phyloP scores from a whole-genome alignment of 2,329 filamentous ascomycete genomes.

The Sphaerulina populicola region DNA sequence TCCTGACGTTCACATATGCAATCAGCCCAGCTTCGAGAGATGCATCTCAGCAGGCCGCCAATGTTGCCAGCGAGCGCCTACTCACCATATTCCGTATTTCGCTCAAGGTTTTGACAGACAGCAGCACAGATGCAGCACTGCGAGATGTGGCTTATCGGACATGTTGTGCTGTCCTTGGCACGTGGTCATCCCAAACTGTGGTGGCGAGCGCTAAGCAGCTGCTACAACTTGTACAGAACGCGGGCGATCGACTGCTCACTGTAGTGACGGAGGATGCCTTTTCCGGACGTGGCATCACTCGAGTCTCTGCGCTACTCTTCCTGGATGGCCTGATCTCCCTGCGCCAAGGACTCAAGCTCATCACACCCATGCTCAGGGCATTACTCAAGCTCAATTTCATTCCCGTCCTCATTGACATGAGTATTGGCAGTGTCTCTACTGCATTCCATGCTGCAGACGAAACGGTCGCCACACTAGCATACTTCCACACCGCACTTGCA shows the following conservation, averaged over 20 bases:
- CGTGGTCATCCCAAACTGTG: conserved; percentile 13
- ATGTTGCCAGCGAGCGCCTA: conserved; percentile 67
- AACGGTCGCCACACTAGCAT: conserved; percentile 48
- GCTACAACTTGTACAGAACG: conserved; percentile 64
- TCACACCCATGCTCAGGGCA: conserved; percentile 65
- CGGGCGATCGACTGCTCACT: conserved; percentile 74
- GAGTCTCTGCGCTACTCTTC: conserved; percentile 78
- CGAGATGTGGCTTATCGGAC: conserved; percentile 86
- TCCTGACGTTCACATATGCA: conserved; percentile 62
- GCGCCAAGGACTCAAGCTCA: conserved; percentile 58
- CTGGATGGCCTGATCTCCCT: conserved; percentile 68
- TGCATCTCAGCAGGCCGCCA: conserved; percentile 39
- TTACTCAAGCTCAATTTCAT: conserved; percentile 85
- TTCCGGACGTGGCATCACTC: conserved; percentile 69
- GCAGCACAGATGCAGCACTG: conserved; percentile 60
- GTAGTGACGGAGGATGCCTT: conserved; percentile 90
- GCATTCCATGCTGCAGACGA: conserved; percentile 50
- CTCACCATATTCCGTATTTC: conserved; percentile 87
- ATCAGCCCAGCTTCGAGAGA: conserved; percentile 49
- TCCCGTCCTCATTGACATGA: conserved; percentile 77
- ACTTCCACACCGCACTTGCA: conserved; percentile 67
- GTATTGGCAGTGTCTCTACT: conserved; percentile 65
- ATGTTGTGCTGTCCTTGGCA: conserved; percentile 49
- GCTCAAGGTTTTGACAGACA: conserved; percentile 67
- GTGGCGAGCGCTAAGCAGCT: conserved; percentile 25